Evolutionary conservation across 257 asterid genomes (phyloP), one percentile per base, ranked within the genome.

Genomic region (Penstemon davidsonii): DNA sequence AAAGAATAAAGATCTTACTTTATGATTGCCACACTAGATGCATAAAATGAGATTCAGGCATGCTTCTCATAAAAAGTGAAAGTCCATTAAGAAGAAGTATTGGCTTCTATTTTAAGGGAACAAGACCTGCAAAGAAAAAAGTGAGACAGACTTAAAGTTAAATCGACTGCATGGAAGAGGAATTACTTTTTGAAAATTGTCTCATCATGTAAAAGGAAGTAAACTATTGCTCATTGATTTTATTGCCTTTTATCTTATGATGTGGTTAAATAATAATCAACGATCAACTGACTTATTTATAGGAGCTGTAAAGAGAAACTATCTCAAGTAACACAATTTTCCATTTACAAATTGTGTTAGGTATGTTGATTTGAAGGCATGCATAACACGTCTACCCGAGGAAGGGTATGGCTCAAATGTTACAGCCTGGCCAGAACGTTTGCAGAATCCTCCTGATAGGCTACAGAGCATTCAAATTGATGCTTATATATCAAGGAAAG

Each of bases 361-460:
- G 97, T 90, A 92, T 75, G 92, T 79, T n/a, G 87, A 87, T 80
- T 51, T 90, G 86, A 90, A 90, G 85, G 79, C 96, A 37, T 90
- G 97, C 70, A 85, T 90, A 72, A 59, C 92, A 40, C 88, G 90
- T n/a, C 76, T 90, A 62, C 96, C 92, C 4, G 96, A 88, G 78
- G 82, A 85, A 37, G 99, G 91, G 70, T 80, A 76, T 74, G 96
- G 97, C 59, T 80, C 89, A 57, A 90, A 88, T 67, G 78, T 93
- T 66, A 81, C 90, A 7, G 68, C 75, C 54, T 93, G 99, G 99
- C 97, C 97, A 38, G 87, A 78, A 58, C 96, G 99, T 54, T 77
- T 90, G 78, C 89, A 85, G 67, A 81, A 68, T 73, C 97, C 97
- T 66, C 97, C 99, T 33, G 94, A 84, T 64, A 88, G 97, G 87